Base-by-base conservation (phyloP, 768 basidiomycete genomes). In the Collybia sordida region DNA sequence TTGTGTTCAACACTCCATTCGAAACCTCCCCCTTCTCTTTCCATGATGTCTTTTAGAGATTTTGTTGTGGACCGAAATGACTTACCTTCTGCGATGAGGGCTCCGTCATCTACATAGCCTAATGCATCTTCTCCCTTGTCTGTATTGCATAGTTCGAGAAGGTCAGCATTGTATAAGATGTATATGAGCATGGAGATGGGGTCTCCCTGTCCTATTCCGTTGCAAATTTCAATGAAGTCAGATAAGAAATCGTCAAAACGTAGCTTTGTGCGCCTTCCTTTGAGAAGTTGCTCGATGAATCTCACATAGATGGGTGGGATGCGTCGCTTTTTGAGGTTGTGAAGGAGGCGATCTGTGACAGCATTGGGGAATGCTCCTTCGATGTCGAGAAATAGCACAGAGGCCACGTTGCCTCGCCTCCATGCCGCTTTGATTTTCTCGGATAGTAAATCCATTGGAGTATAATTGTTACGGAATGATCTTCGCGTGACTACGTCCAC, bases 381-480 rank as follows among this genome's bases (percentile, higher is more conserved):
- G 2, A 68, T 59, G 38, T 70, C 68, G 2, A 69, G 55, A 47
- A 63, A 65, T 1, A 71, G 56, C 0, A 49, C 54, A 1, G 59
- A 54, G 2, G 56, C 67, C 0, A 64, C 64, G 31, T 62, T 45
- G 0, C 51, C 45, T 23, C 46, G 38, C 18, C 24, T 9, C 74
- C 74, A 74, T 1, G 70, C 66, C 3, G 69, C 64, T 40, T 72
- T 64, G 15, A 75, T 55, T 11, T 51, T 64, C 0, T 68, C 52
- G 9, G 66, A 60, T 3, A 72, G 34, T n/a, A n/a, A n/a, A n/a
- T n/a, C n/a, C n/a, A n/a, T n/a, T n/a, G n/a, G n/a, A n/a, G n/a
- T n/a, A n/a, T n/a, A n/a, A n/a, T n/a, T n/a, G n/a, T n/a, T n/a
- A n/a, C n/a, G 31, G 3, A 31, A 31, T 14, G 11, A 7, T 2